Percentiles rank a stretch among this genome's conserved stretches.
Evolutionary conservation across 208 protist species (phyloP).

Genomic region (Angomonas desouzai): DNA sequence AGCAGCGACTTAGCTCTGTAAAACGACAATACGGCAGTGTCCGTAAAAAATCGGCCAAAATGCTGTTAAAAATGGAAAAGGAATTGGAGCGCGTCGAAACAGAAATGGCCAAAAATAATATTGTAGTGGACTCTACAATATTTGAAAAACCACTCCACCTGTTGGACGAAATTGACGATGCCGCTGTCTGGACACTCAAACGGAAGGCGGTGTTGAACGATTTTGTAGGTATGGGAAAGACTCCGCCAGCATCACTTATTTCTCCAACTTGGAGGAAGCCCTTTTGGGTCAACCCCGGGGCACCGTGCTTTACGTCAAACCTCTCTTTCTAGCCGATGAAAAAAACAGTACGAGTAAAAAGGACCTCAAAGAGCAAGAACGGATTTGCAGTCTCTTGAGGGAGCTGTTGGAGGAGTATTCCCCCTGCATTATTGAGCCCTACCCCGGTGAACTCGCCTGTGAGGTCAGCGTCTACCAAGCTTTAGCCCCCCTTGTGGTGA

Average conservation of each 20-base stretch:
- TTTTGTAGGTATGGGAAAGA: background rate
- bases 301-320: constrained; percentile 3
- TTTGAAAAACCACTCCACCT: constrained; percentile 1
- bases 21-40: background rate
- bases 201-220: background rate
- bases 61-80: background rate
- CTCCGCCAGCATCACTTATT: background rate
- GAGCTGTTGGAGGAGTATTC: constrained; percentile 36
- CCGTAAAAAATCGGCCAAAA: constrained; percentile 1
- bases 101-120: background rate
- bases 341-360: too few relatives aligned
- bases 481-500: constrained; percentile 27
- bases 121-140: background rate
- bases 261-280: background rate
- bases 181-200: background rate
- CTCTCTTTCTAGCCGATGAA: too few relatives aligned
- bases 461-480: constrained; percentile 52
- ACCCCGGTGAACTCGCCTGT: constrained; percentile 34
- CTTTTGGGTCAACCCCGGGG: background rate
- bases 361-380: too few relatives aligned
- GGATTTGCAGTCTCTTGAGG: too few relatives aligned
- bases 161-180: background rate
- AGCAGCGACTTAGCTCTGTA: background rate
- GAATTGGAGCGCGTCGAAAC: background rate
- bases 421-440: constrained; percentile 24